phyloP scores from a whole-genome alignment of 2,329 filamentous ascomycete species.

The Penicillium paneum region DNA sequence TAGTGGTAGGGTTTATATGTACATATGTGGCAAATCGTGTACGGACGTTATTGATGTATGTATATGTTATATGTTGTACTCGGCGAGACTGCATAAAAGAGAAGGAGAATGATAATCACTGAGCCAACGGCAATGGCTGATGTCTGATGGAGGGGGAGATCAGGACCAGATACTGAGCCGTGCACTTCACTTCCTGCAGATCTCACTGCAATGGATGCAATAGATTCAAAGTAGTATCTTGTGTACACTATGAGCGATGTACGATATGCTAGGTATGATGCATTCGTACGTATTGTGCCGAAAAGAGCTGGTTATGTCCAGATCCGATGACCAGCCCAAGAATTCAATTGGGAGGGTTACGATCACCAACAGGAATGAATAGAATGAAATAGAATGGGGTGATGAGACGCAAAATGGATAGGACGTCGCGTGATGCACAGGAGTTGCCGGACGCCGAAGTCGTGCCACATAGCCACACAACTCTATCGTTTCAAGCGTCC shows the following conservation, averaged over 20 bases:
- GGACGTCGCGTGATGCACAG: conserved; percentile 8
- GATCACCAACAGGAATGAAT: conserved; percentile 1
- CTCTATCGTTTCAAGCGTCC: conserved; percentile 3
- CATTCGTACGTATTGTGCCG: neutral
- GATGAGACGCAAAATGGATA: neutral
- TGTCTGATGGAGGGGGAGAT: conserved; percentile 18
- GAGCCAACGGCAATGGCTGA: conserved; percentile 3
- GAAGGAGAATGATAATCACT: conserved; percentile 1
- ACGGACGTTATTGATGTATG: neutral
- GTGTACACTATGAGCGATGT: neutral
- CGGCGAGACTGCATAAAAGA: conserved; percentile 5
- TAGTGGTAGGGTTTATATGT: neutral
- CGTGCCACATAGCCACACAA: conserved; percentile 9
- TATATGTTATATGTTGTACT: neutral
- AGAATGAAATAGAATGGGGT: neutral
- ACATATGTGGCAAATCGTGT: neutral
- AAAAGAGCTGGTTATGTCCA: neutral
- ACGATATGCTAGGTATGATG: conserved; percentile 8
- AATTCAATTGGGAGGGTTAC: neutral
- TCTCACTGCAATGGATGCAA: neutral
- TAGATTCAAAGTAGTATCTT: neutral
- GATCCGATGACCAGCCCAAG: neutral
- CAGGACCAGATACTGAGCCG: conserved; percentile 13
- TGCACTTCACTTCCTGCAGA: conserved; percentile 10
- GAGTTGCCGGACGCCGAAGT: conserved; percentile 10